phyloP scores from a whole-genome alignment of 768 basidiomycete species.

The Mycena sanguinolenta region DNA sequence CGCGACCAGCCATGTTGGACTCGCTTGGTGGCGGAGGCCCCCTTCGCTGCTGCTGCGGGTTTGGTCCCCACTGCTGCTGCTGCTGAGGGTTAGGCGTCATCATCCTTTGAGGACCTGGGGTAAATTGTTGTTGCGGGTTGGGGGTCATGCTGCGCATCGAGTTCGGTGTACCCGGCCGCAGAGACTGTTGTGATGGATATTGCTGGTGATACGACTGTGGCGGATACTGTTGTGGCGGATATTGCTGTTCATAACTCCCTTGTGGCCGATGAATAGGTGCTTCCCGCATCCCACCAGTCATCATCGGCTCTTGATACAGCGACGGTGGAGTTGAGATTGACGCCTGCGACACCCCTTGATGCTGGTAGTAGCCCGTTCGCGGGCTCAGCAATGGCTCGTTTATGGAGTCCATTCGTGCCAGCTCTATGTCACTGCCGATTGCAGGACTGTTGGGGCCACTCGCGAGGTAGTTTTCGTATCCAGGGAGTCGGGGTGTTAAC shows the following conservation, averaged over 20 bases:
- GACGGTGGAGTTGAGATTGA: slow-evolving; percentile 58
- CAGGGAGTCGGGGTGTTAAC: slow-evolving; percentile 52
- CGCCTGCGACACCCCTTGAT: slow-evolving; percentile 47
- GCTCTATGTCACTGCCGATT: slow-evolving; percentile 60
- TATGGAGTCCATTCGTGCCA: slow-evolving; percentile 69
- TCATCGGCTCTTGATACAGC: slow-evolving; percentile 52
- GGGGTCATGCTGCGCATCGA: slow-evolving; percentile 33
- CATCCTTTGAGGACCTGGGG: slow-evolving; percentile 22
- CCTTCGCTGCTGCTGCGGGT: background rate
- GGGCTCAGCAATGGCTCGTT: slow-evolving; percentile 71
- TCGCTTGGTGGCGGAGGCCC: slow-evolving; percentile 30
- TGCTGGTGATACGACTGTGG: slow-evolving; percentile 31
- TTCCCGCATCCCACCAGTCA: slow-evolving; percentile 61
- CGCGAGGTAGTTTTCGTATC: slow-evolving; percentile 72
- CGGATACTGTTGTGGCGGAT: slow-evolving; percentile 31
- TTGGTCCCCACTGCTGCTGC: slow-evolving; percentile 33
- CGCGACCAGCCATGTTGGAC: slow-evolving; percentile 57
- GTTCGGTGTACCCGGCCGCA: slow-evolving; percentile 15
- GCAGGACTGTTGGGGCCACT: slow-evolving; percentile 53
- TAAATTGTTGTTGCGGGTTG: slow-evolving; percentile 25
- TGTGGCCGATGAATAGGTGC: slow-evolving; percentile 75
- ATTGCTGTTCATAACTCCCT: slow-evolving; percentile 44
- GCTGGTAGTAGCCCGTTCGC: slow-evolving; percentile 48
- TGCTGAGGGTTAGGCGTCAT: slow-evolving; percentile 23
- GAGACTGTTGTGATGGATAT: slow-evolving; percentile 33